A percentile compares a stretch with the other conserved stretches of the same genome.
Conservation (phyloP, 2,329 filamentous ascomycete genomes). For the Trichophyton simii region DNA sequence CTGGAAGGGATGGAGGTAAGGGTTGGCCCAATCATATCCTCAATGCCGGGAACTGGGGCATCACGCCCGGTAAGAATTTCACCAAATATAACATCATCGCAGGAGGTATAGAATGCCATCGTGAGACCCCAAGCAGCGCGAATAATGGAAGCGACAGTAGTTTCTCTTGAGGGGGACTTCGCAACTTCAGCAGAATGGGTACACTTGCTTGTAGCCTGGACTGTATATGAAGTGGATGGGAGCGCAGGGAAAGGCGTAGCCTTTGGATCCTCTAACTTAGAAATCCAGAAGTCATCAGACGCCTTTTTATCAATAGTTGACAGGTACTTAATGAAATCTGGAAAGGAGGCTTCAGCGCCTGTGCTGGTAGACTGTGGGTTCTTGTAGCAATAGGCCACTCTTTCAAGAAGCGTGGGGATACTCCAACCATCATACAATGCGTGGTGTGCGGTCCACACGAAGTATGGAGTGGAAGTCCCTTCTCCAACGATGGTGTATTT, state of each 20-base stretch:
- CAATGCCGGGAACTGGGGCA: conserved; percentile 26
- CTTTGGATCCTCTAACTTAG: conserved; percentile 10
- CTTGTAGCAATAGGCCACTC: conserved; percentile 13
- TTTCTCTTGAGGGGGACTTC: conserved; percentile 6
- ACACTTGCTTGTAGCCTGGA: conserved; percentile 7
- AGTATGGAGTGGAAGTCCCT: conserved; percentile 13
- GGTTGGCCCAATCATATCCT: conserved; percentile 30
- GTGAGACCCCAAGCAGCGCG: conserved; percentile 30
- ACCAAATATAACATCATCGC: conserved; percentile 31
- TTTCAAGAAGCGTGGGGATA: conserved; percentile 14
- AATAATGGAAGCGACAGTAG: conserved; percentile 23
- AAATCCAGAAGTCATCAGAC: conserved; percentile 13
- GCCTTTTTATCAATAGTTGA: conserved; percentile 7
- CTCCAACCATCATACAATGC: conserved; percentile 32
- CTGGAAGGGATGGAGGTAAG: conserved; percentile 31
- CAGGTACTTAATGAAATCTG: conserved; percentile 18
- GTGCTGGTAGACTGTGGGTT: background rate
- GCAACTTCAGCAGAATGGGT: conserved; percentile 3
- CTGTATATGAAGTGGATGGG: conserved; percentile 10
- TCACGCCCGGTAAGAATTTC: conserved; percentile 31
- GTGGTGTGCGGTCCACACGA: conserved; percentile 34
- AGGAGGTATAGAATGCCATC: conserved; percentile 24
- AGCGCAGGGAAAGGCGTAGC: conserved; percentile 10
- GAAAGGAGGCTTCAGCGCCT: conserved; percentile 11
- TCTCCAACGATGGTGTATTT: conserved; percentile 13